phyloP scores from a whole-genome alignment of 768 basidiomycete species.

The Leccinum obscurum region DNA sequence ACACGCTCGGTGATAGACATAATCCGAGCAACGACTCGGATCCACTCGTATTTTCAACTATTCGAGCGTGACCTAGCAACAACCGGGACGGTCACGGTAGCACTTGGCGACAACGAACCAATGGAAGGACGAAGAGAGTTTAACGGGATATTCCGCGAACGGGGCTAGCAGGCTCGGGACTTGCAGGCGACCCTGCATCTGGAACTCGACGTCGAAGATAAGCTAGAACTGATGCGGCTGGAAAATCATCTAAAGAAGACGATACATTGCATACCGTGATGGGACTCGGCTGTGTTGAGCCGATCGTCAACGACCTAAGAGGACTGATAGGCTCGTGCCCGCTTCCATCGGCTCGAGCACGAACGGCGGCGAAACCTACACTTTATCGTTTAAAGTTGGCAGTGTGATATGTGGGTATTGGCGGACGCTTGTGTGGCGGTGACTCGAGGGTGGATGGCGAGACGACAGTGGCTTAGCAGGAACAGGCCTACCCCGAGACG shows the following conservation, averaged over 20 bases:
- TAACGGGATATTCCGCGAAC: slow-evolving; percentile 42
- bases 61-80: slow-evolving; percentile 40
- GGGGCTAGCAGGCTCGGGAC: slow-evolving; percentile 9
- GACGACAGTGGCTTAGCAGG: slow-evolving; percentile 9
- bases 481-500: slow-evolving; percentile 11
- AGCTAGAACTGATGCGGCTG: slow-evolving; percentile 34
- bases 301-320: slow-evolving; percentile 14
- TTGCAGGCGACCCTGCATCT: slow-evolving; percentile 20
- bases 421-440: slow-evolving; percentile 17
- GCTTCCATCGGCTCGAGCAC: slow-evolving; percentile 58
- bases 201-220: slow-evolving; percentile 26
- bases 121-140: slow-evolving; percentile 19
- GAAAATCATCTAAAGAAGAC: slow-evolving; percentile 33
- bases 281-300: not conserved
- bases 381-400: slow-evolving; percentile 46
- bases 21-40: slow-evolving; percentile 74
- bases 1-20: slow-evolving; percentile 85
- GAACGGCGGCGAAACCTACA: slow-evolving; percentile 54
- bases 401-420: slow-evolving; percentile 30
- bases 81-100: slow-evolving; percentile 5
- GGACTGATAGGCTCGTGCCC: slow-evolving; percentile 36
- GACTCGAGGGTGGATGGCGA: slow-evolving; percentile 20
- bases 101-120: slow-evolving; percentile 18
- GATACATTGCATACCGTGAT: slow-evolving; percentile 7
- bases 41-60: slow-evolving; percentile 93